These are phyloP conservation scores for Lachnellula occidentalis DNA, from an alignment of 2,329 filamentous ascomycete genomes.

Conservation along the genomic window DNA sequence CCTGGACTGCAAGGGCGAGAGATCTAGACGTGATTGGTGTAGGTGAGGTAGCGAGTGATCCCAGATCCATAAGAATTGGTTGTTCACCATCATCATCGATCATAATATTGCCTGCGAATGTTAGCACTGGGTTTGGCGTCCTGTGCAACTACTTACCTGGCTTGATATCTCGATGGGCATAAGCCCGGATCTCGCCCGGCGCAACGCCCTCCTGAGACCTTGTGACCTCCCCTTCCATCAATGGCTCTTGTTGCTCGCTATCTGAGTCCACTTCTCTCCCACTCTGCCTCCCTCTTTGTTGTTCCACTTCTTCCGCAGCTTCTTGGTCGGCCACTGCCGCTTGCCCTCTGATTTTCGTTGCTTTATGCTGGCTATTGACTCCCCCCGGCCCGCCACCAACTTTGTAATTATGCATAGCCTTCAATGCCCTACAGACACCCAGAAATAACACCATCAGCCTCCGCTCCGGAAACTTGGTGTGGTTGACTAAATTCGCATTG, in stretches of 20 bases:
- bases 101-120: conserved; percentile 78
- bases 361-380: conserved; percentile 43
- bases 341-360: conserved; percentile 34
- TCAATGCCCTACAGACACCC: conserved; percentile 82
- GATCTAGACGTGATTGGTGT: conserved; percentile 86
- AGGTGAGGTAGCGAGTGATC: conserved; percentile 81
- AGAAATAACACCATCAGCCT: conserved; percentile 85
- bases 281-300: conserved; percentile 37
- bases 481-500: conserved; percentile 96
- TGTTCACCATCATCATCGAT: conserved; percentile 84
- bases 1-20: conserved; percentile 85
- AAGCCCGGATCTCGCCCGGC: conserved; percentile 67
- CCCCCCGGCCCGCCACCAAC: conserved; percentile 55
- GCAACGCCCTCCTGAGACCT: conserved; percentile 61
- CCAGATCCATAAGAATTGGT: conserved; percentile 96
- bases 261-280: conserved; percentile 51
- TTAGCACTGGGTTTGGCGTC: conserved; percentile 7
- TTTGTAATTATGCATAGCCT: conserved; percentile 85
- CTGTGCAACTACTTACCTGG: conserved; percentile 56
- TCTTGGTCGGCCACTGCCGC: conserved; percentile 37
- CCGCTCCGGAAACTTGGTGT: conserved; percentile 82
- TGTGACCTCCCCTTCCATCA: conserved; percentile 75
- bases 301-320: conserved; percentile 32
- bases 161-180: conserved; percentile 95
- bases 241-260: conserved; percentile 69